These are phyloP conservation scores for Coprinopsis sp. DNA, from an alignment of 768 basidiomycete species.

Conservation along the genomic window DNA sequence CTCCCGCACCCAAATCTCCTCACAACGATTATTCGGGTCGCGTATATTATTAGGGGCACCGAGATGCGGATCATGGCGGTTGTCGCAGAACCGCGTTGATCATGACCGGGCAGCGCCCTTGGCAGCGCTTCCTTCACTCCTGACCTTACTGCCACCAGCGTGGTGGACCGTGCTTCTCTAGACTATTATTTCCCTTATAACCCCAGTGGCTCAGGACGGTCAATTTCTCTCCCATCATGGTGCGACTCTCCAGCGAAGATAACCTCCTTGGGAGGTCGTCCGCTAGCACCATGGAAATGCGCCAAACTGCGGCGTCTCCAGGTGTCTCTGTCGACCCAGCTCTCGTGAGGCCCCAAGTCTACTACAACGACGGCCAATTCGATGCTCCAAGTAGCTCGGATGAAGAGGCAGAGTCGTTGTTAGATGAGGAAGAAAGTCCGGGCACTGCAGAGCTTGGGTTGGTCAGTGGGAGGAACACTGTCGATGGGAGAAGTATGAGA, in stretches of 20 bases:
- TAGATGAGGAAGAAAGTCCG: constrained; percentile 40
- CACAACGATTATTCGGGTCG: no score
- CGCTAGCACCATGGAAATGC: constrained; percentile 18
- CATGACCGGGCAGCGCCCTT: neutral
- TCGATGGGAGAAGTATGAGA: constrained; percentile 2
- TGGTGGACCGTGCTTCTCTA: neutral
- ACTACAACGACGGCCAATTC: constrained; percentile 76
- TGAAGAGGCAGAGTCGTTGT: constrained; percentile 54
- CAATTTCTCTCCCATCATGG: constrained; percentile 6
- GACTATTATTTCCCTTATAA: neutral
- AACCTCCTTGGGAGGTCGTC: constrained; percentile 10
- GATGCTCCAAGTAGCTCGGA: constrained; percentile 71
- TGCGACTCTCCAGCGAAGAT: constrained; percentile 20
- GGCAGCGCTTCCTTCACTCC: neutral
- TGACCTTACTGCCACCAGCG: neutral
- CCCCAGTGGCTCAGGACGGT: neutral
- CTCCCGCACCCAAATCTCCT: no score
- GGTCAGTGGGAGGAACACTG: neutral
- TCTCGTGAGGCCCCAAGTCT: constrained; percentile 28
- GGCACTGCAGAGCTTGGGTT: constrained; percentile 28
- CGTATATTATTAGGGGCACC: no score
- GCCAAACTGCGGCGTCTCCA: constrained; percentile 17
- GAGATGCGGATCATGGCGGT: neutral
- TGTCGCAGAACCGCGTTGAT: neutral
- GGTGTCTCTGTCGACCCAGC: constrained; percentile 18